Evolutionary conservation across 2,329 filamentous ascomycete species (phyloP).

Genomic region (Aspergillus pseudoterreus): DNA sequence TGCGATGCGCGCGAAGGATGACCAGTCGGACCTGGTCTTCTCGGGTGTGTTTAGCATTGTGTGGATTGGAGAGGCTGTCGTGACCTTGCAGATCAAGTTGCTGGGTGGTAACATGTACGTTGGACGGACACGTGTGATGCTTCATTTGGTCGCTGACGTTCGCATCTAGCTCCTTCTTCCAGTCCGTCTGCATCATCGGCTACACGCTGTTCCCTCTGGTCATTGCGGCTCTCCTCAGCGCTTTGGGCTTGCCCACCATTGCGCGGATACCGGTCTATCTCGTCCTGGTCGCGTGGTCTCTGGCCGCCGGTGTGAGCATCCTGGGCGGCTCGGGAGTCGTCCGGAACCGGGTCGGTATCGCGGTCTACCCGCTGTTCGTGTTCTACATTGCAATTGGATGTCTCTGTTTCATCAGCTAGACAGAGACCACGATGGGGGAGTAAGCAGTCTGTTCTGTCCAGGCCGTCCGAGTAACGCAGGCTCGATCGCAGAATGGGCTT

Average conservation of each 20-base stretch:
- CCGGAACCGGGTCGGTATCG: constrained; percentile 88
- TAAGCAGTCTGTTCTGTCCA: neutral
- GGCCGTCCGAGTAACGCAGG: too few relatives aligned
- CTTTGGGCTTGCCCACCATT: constrained; percentile 73
- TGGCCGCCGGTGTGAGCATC: constrained; percentile 94
- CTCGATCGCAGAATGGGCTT: too few relatives aligned
- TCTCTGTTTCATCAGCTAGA: constrained; percentile 91
- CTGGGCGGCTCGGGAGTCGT: constrained; percentile 92
- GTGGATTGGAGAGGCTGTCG: constrained; percentile 93
- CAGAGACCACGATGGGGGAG: constrained; percentile 6
- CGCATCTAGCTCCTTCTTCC: constrained; percentile 81
- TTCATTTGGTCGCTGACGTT: constrained; percentile 16
- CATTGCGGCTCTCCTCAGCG: constrained; percentile 84
- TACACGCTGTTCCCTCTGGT: constrained; percentile 97
- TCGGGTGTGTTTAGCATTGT: constrained; percentile 95
- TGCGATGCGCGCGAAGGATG: constrained; percentile 71
- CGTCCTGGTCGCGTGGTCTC: constrained; percentile 82
- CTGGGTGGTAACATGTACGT: constrained; percentile 95
- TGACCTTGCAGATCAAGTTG: constrained; percentile 97
- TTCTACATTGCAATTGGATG: constrained; percentile 93
- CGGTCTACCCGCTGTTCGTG: constrained; percentile 90
- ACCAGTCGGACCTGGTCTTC: constrained; percentile 86
- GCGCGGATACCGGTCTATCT: constrained; percentile 87
- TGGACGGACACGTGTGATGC: neutral
- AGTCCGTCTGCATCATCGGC: constrained; percentile 95